Evolutionary conservation across 257 asterid species (phyloP), one percentile per base, ranked within the genome.

Genomic region (Catharanthus roseus): DNA sequence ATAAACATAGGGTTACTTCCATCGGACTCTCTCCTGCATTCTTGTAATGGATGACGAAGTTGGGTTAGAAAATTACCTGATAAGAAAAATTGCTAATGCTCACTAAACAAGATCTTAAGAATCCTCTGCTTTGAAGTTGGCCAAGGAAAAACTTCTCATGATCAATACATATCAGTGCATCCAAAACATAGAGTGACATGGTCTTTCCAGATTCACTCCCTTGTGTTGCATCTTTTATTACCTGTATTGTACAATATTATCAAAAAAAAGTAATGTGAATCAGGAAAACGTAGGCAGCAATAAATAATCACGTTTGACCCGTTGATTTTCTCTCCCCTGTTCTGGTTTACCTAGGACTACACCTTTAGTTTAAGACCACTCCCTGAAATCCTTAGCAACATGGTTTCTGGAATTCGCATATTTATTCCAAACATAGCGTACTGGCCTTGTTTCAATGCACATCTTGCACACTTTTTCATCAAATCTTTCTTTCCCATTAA

Each of bases 81-180:
- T 77, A 85, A 24, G 96, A 84, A 82, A 84, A 82, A 75, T 84
- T 91, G 78, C 89, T 84, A 77, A 95, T 87, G 86, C 78, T 86
- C 84, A 77, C 51, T 71, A 91, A 81, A 88, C 96, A 88, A 68
- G 92, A 79, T 86, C 95, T 83, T 82, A 93, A 77, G 83, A 91
- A 93, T 73, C 99, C 97, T 83, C 92, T 85, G 76, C 95, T 89
- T 67, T 91, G 96, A 78, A 95, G 90, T 80, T 89, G 97, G 79
- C 81, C 79, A 83, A 91, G 83, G 85, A 95, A 95, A 80, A 78
- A 86, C 80, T 89, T 95, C 71, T 95, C 97, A 65, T 87, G 93
- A 82, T 95, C 99, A 73, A 91, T 80, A 75, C 90, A 83, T 70
- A 95, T 82, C 71, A 95, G 72, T 53, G 96, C 93, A 85, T 91